A percentile compares a stretch with the other conserved stretches of the same genome.
Conservation (phyloP, 768 basidiomycete genomes). For the Leccinum uliginosum region DNA sequence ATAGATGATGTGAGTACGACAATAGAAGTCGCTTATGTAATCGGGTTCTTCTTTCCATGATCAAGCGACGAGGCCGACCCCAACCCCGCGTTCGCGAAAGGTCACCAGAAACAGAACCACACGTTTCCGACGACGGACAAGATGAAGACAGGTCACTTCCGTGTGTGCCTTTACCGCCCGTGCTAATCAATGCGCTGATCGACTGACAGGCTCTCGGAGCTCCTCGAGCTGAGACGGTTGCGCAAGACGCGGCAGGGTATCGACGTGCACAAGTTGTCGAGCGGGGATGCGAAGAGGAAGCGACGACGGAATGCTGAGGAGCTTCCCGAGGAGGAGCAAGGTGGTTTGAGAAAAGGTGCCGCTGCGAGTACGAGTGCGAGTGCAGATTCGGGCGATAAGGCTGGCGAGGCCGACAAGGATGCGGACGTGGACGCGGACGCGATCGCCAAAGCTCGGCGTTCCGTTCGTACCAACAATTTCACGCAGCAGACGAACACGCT, state of each 20-base stretch:
- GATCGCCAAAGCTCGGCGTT: constrained; percentile 65
- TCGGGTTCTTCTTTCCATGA: constrained; percentile 37
- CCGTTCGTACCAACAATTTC: constrained; percentile 86
- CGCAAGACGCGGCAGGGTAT: constrained; percentile 76
- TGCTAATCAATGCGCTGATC: neutral
- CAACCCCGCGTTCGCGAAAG: constrained; percentile 52
- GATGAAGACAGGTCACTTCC: constrained; percentile 40
- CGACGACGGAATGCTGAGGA: constrained; percentile 48
- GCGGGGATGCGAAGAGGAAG: constrained; percentile 77
- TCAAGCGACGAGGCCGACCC: constrained; percentile 73
- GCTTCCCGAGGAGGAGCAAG: constrained; percentile 44
- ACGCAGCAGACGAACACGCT: constrained; percentile 95
- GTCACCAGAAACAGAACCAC: constrained; percentile 33
- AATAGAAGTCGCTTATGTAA: neutral
- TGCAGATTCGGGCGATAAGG: neutral
- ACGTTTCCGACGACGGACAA: constrained; percentile 15
- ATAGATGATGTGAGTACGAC: too few species aligned
- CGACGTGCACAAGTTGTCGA: constrained; percentile 76
- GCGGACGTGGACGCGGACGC: constrained; percentile 35
- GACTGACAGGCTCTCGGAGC: constrained; percentile 61
- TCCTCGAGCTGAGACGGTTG: constrained; percentile 80
- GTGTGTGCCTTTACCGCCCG: constrained; percentile 34
- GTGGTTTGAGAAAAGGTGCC: constrained; percentile 52
- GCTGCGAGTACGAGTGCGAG: constrained; percentile 11
- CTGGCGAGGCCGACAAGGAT: constrained; percentile 36